Base-by-base conservation (phyloP, 1,284 basidiomycete species). In the Sporisorium graminicola region DNA sequence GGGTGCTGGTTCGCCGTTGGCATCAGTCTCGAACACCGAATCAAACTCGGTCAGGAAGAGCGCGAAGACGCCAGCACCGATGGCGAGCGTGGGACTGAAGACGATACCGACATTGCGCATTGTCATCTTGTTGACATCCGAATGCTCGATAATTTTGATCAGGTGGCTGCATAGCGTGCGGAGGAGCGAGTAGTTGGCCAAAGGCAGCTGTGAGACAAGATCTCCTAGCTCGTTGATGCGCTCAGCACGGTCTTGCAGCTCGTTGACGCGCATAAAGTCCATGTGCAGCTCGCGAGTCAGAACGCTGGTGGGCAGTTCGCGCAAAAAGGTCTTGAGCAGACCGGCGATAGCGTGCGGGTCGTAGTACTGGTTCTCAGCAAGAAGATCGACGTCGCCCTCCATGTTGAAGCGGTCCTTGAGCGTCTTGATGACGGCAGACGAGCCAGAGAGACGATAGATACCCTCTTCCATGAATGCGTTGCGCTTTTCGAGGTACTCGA, bases 91-190 rank as follows among this genome's bases (percentile, higher is more conserved):
- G 2, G 83, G 82, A 40, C 82, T 82, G 35, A 85, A 98, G 31
- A 99, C 96, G 72, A 99, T 99, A 22, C 95, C 95, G 29, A 99
- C 94, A 84, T 99, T 99, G 37, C 95, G 91, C 90, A 99, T 92
- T 49, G 93, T 97, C 97, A 99, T 99, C 89, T 97, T 99, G 90
- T 98, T 98, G 67, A 92, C 88, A 49, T 90, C 86, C 18, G 94
- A 90, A 85, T 97, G 94, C 86, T 94, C 92, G 51, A 98, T 94
- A 80, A 99, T 93, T 61, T 95, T 89, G 82, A 98, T 97, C 63
- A 99, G 89, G 86, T 99, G 95, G n/a, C 94, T 93, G 13, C 93
- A 95, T 58, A 98, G 89, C 8, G 94, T 94, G 22, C 96, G 92
- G 56, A 99, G 90, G 29, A 99, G 89, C 67, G 92, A 93, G 86